A percentile compares a stretch with the other conserved stretches of the same genome.
Evolutionary conservation across 352 stramenopile species (phyloP).

Genomic region (Pythium phragmitis): DNA sequence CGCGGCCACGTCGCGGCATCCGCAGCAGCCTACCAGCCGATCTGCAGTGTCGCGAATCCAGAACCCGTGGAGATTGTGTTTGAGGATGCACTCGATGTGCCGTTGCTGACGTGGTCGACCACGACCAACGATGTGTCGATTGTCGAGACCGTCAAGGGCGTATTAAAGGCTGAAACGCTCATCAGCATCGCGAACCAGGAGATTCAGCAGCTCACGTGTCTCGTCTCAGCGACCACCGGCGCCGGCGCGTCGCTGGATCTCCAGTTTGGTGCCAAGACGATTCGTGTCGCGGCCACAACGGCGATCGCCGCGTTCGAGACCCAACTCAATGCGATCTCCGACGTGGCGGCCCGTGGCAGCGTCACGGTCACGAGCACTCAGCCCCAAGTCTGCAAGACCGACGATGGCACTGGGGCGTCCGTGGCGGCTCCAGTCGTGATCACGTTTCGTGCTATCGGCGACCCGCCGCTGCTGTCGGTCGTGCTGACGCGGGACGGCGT

Average conservation of each 20-base stretch:
- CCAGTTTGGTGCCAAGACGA: slow-evolving; percentile 36
- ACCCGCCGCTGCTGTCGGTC: slow-evolving; percentile 39
- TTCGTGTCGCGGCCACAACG: slow-evolving; percentile 38
- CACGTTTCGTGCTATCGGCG: slow-evolving; percentile 46
- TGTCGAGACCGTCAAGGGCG: slow-evolving; percentile 56
- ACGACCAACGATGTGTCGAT: slow-evolving; percentile 67
- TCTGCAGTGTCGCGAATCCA: slow-evolving; percentile 56
- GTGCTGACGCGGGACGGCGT: slow-evolving; percentile 52
- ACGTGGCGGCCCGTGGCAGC: slow-evolving; percentile 41
- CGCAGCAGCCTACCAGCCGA: slow-evolving; percentile 38
- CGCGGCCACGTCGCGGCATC: slow-evolving; percentile 25
- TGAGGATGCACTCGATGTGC: slow-evolving; percentile 44
- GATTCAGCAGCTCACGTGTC: slow-evolving; percentile 51
- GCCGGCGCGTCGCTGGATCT: slow-evolving; percentile 51
- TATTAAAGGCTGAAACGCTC: slow-evolving; percentile 26
- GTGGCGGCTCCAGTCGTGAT: slow-evolving; percentile 37
- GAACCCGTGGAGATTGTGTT: slow-evolving; percentile 61
- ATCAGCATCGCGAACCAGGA: slow-evolving; percentile 60
- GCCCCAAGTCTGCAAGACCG: slow-evolving; percentile 40
- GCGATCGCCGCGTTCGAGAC: slow-evolving; percentile 35
- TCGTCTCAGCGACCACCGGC: slow-evolving; percentile 35
- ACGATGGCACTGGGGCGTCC: slow-evolving; percentile 15
- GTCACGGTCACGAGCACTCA: slow-evolving; percentile 47
- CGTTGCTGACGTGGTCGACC: slow-evolving; percentile 48
- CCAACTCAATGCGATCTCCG: slow-evolving; percentile 48